phyloP scores from a whole-genome alignment of 176 grass and related monocot genomes.

The Carex littledalei region DNA sequence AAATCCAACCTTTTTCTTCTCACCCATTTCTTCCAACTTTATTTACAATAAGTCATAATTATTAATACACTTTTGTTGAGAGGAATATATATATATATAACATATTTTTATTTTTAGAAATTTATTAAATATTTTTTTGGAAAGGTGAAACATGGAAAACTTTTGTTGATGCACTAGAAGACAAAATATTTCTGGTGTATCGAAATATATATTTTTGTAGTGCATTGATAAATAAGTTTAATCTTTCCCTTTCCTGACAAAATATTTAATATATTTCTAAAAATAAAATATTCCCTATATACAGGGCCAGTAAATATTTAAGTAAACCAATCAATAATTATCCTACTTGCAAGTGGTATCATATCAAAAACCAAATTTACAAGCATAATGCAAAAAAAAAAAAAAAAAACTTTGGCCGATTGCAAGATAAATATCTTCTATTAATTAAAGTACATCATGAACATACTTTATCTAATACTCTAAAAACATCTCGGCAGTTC shows the following conservation, averaged over 20 bases:
- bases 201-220: too few species aligned
- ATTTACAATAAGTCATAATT: not conserved
- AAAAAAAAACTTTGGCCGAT: not conserved
- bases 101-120: too few species aligned
- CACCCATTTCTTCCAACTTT: not conserved
- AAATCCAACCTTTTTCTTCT: not conserved
- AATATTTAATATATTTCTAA: too few species aligned
- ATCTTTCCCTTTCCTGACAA: too few species aligned
- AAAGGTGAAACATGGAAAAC: too few species aligned
- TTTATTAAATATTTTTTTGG: too few species aligned
- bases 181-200: too few species aligned
- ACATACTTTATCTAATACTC: not conserved
- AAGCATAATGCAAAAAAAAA: not conserved
- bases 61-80: not conserved
- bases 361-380: not conserved
- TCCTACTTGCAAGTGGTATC: not conserved
- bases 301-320: not conserved
- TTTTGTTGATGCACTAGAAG: too few species aligned
- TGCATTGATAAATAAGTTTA: too few species aligned
- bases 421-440: not conserved
- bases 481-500: too few species aligned
- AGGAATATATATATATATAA: not conserved
- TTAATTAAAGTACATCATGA: not conserved
- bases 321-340: not conserved
- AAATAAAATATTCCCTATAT: too few species aligned